Conservation (phyloP, 2,329 filamentous ascomycete genomes). For the Talaromyces funiculosus region DNA sequence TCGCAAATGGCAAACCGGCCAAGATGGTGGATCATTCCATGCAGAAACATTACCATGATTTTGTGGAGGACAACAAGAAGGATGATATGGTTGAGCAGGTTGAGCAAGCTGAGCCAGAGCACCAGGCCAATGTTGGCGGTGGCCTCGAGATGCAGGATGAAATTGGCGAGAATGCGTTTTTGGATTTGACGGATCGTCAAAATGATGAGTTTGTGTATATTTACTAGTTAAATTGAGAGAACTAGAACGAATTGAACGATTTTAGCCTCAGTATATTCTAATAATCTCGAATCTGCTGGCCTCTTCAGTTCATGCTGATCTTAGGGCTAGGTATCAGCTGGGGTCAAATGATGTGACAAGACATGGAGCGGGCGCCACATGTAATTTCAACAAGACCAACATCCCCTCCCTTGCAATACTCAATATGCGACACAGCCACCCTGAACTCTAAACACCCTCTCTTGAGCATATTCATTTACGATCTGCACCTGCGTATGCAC, state of each 20-base stretch:
- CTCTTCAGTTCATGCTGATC: neutral
- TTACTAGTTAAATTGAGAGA: constrained; percentile 35
- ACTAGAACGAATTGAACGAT: too few relatives aligned
- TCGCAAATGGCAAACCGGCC: constrained; percentile 56
- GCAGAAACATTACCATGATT: constrained; percentile 47
- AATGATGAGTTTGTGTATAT: constrained; percentile 66
- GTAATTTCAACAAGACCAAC: neutral
- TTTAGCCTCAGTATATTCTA: neutral
- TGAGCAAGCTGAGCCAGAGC: constrained; percentile 17
- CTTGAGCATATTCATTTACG: neutral
- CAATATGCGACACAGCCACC: neutral
- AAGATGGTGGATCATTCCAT: constrained; percentile 57
- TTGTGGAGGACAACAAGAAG: constrained; percentile 17
- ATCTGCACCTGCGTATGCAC: too few relatives aligned
- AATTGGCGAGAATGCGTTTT: constrained; percentile 48
- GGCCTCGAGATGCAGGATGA: constrained; percentile 11
- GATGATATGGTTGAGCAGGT: constrained; percentile 17
- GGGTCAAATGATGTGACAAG: neutral
- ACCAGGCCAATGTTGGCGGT: neutral
- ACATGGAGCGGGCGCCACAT: constrained; percentile 1
- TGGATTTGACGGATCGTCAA: constrained; percentile 59
- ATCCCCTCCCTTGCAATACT: neutral
- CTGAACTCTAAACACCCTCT: neutral
- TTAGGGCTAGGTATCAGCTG: neutral
- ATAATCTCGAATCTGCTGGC: neutral